Evolutionary conservation across 2,329 filamentous ascomycete species (phyloP), one percentile per base, ranked within the genome.

Genomic region (Graphilbum fragrans): DNA sequence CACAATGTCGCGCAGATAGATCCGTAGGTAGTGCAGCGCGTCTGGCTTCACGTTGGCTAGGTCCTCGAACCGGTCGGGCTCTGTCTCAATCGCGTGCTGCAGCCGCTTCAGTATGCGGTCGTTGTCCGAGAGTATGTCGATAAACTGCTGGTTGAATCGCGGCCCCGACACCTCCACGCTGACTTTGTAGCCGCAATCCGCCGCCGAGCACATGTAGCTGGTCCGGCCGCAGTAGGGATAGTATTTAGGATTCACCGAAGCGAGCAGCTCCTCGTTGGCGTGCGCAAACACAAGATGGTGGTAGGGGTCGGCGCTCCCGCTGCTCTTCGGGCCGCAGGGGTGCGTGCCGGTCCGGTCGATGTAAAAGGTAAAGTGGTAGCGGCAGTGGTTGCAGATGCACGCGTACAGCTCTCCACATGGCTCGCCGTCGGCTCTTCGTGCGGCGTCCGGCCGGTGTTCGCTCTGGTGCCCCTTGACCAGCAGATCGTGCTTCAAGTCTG

Each of bases 1-100:
- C 3, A 70, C 58, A 6, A 69, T 57, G 44, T 77, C 70, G 25
- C 62, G 65, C 4, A 75, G 54, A 38, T 76, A 77, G 7, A 64
- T 66, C 42, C 67, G 64, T 4, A 77, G 54, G 11, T 70, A 71
- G 7, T 51, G 40, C 3, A 68, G 58, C 1, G 66, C 59, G n/a
- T 61, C 58, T 3, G 56, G 53, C 3, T 53, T 55, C 55, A 64
- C 67, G 9, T 60, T 55, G 2, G 59, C 55, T 1, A 66, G 58
- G 18, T 63, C 61, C 4, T 58, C 54, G 47, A 70, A 77, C 8
- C 74, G 60, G 0, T 57, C 58, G 0, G 70, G 68, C 25, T 77
- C 70, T 8, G 63, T 50, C 23, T 57, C 54, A 23, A 61, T 59
- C 2, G 67, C 64, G 1, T 52, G 39, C 2, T 54, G 50, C 4